Base-by-base conservation (phyloP, 2,329 filamentous ascomycete genomes). In the Aschersonia sp. region DNA sequence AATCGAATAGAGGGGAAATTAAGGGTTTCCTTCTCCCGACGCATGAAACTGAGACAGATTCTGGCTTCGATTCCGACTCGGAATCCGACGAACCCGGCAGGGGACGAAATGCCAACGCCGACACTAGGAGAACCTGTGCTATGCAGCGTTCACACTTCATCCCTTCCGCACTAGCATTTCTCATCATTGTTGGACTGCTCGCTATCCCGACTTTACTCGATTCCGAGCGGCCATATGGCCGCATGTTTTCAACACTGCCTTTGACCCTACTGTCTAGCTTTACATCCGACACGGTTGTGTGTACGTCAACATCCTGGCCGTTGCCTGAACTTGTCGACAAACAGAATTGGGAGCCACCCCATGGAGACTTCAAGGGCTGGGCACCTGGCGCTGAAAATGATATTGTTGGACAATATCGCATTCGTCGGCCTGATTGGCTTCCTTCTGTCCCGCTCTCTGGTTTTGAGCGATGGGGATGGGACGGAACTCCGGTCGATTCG, bases 351-450 rank as follows among this genome's bases (percentile, higher is more conserved):
- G 56, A 58, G 30, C 31, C 54, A 4, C 51, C 59, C 2, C 45
- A 51, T 1, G 60, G 59, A 1, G 48, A 60, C 20, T 64, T 60
- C 49, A 64, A 58, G 50, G 62, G 62, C 5, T 64, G 62, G 62
- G 60, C 60, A 0, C 61, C 61, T 4, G 53, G 56, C 4, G 10
- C 38, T 2, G 48, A 55, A 44, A 62, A 57, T 44, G 44, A 54
- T 20, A 47, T 59, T 3, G 53, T 54, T 2, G 45, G 52, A 31
- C 47, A 51, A 1, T 64, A 64, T 46, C 53, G 58, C 30, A 49
- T 60, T 1, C 49, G 54, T 7, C 50, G 48, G 0, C 56, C 57
- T 2, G 53, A 59, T 9, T 64, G 62, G 62, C 38, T 63, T 28
- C 60, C 61, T 4, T 47, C 55, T 3, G 31, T 46, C 1, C 31